Base-by-base conservation (phyloP, 345 rosid species). In the Camelina sativa region DNA sequence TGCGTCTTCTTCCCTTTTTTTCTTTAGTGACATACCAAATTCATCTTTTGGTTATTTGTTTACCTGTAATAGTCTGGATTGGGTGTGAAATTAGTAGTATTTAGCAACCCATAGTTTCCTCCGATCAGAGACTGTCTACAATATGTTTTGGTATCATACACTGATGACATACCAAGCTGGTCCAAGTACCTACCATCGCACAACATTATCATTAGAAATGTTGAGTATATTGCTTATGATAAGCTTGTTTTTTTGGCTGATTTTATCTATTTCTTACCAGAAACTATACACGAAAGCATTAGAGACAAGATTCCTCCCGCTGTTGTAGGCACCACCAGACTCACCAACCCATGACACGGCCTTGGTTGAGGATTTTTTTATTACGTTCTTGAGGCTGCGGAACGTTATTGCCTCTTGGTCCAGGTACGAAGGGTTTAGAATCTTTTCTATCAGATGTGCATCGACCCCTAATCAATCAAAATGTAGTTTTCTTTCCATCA, bases 51-150 rank as follows among this genome's bases (percentile, higher is more conserved):
- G 11, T 37, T 37, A 37, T 37, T 37, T 38, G 6, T 70, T 72
- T 40, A 89, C 92, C 92, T 87, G 89, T 92, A 92, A 82, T 87
- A 95, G 81, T 92, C 98, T 65, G 99, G 99, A 79, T 95, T 90
- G 58, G 98, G 99, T 30, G 78, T 77, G 66, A 90, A 92, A n/a
- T 84, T 89, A 10, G 89, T 76, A 11, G 96, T 88, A 71, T 89
- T 80, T 20, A 92, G 92, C 34, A 92, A 79, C 28, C 99, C 97
- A 52, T 95, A 95, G 68, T 90, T 90, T 60, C 98, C 98, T 2
- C 99, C 98, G 38, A 95, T 82, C 53, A 88, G 71, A 62, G 99
- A 69, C 81, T 95, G 99, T 78, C 97, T 88, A 83, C 99, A 95
- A 56, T 90, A 95, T 15, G 97, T 89, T 83, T 87, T 90, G 25